Evolutionary conservation across 1,284 basidiomycete species (phyloP).

Genomic region (Cystobasidiaceae sp.): DNA sequence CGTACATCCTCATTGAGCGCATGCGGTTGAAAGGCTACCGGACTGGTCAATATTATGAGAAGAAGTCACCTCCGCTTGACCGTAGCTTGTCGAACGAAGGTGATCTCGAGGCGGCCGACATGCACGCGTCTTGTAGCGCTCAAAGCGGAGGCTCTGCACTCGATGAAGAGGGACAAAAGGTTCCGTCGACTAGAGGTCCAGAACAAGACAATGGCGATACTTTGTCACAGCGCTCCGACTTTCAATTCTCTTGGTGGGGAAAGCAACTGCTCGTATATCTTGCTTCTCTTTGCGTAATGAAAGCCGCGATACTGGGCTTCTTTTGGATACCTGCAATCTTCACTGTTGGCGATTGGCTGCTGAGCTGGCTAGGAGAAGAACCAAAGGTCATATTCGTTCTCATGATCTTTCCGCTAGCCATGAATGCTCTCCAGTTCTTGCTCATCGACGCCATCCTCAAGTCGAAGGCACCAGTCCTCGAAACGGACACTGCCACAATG

Average conservation of each 20-base stretch:
- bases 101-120: conserved; percentile 31
- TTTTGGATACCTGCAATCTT: conserved; percentile 56
- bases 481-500: background rate
- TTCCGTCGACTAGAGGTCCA: too few relatives aligned
- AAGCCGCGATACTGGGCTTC: conserved; percentile 70
- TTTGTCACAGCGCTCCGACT: conserved; percentile 10
- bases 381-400: conserved; percentile 56
- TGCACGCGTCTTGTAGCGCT: too few relatives aligned
- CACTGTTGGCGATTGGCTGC: conserved; percentile 68
- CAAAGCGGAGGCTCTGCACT: background rate
- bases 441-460: conserved; percentile 48
- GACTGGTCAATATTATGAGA: conserved; percentile 66
- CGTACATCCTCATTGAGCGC: conserved; percentile 61
- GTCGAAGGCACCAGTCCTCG: background rate
- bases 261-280: conserved; percentile 84
- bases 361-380: conserved; percentile 64
- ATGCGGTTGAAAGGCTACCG: conserved; percentile 69
- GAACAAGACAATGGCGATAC: too few relatives aligned
- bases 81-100: conserved; percentile 60
- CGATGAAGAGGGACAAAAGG: too few relatives aligned
- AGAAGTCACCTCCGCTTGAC: background rate
- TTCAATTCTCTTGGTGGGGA: conserved; percentile 59
- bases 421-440: conserved; percentile 59
- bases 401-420: conserved; percentile 86
- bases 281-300: conserved; percentile 78